phyloP scores from a whole-genome alignment of 225 moss, liverwort and hornwort species.

The Neckera pumila region DNA sequence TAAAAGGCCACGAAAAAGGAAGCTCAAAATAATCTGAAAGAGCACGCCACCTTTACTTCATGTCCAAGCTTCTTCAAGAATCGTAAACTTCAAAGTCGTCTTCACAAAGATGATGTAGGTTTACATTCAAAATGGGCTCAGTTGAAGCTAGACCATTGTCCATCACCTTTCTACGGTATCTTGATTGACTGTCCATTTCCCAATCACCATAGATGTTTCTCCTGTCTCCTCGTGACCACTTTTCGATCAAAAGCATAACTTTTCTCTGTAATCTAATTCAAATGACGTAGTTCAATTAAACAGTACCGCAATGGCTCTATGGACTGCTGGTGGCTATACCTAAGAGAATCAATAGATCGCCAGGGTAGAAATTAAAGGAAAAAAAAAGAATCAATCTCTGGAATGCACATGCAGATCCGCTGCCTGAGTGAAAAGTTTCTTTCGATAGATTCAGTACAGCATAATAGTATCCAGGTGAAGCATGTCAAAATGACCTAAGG shows the following conservation, averaged over 20 bases:
- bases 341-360: background rate
- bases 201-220: background rate
- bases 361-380: background rate
- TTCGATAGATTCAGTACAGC: background rate
- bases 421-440: background rate
- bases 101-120: background rate
- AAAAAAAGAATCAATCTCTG: background rate
- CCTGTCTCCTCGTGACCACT: background rate
- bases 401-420: background rate
- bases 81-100: background rate
- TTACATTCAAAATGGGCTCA: background rate
- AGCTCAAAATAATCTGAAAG: background rate
- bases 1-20: background rate
- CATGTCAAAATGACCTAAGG: background rate
- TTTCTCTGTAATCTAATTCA: background rate
- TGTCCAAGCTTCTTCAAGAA: background rate
- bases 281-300: background rate
- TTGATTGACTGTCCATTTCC: background rate
- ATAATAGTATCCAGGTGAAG: background rate
- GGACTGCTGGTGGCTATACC: background rate
- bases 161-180: background rate
- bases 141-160: background rate
- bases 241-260: background rate
- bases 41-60: background rate
- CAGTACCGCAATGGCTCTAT: background rate